Evolutionary conservation across 2,329 filamentous ascomycete species (phyloP), one percentile per base, ranked within the genome.

Genomic region (Cadophora luteo-olivacea): DNA sequence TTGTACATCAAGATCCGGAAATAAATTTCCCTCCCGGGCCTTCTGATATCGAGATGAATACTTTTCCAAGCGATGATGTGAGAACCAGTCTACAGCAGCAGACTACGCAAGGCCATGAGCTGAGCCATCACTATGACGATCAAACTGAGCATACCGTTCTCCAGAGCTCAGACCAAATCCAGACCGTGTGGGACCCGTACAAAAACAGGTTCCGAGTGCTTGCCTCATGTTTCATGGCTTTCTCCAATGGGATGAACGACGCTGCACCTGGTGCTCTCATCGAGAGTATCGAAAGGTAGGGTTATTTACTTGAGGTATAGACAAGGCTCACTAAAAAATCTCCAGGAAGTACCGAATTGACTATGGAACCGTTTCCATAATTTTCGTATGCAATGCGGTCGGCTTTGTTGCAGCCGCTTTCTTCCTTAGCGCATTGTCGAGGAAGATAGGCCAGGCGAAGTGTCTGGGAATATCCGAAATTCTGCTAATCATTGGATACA

Each of bases 331-430:
- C 55, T 33, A 14, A 64, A 32, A 38, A 41, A 54, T 24, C 25
- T 36, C 60, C 33, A 86, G 81, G 48, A 77, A 91, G 74, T 96
- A 95, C 77, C 72, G 84, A 68, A 92, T 95, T 62, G 89, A 88
- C 51, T 94, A 95, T 77, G 90, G 88, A 4, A 80, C 92, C 16
- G 91, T 95, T 7, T 94, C 92, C 0, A 82, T 94, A 52, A 92
- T 96, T 76, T 96, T 94, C 81, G 86, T 95, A 32, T 86, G 89
- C 62, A 92, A 92, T 73, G 92, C 92, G 0, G 72, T 90, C 3
- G 92, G 92, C n/a, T 96, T 93, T 81, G 88, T 96, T 74, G 78
- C 85, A 19, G 89, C 91, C 0, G 92, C 92, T 0, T 85, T 89
- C 38, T 83, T 90, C 70, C 61, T 90, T 14, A 89, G 93, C 73